Evolutionary conservation across 345 rosid species (phyloP).

Genomic region (Fremontodendron californicum): DNA sequence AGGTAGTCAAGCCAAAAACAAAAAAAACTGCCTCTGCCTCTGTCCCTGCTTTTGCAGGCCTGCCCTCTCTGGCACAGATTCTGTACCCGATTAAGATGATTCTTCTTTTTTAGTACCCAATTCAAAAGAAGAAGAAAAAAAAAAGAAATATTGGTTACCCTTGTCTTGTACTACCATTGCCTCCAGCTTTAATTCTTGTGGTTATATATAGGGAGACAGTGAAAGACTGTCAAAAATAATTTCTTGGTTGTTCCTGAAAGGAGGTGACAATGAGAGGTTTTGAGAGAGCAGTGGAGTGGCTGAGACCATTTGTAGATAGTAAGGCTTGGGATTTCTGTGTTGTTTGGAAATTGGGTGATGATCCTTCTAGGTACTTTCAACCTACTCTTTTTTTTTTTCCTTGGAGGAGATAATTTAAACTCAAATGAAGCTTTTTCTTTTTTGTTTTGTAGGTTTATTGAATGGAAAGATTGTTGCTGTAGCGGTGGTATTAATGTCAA

Average conservation of each 20-base stretch:
- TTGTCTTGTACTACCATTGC: slow-evolving; percentile 11
- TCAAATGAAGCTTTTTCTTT: not conserved
- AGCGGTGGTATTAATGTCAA: slow-evolving; percentile 38
- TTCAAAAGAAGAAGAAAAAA: not conserved
- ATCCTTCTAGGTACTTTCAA: slow-evolving; percentile 56
- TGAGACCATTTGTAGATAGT: slow-evolving; percentile 64
- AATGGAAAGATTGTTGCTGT: slow-evolving; percentile 86
- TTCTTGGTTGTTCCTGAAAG: not conserved
- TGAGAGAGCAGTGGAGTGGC: slow-evolving; percentile 54
- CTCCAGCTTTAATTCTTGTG: no score
- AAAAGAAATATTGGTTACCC: not conserved
- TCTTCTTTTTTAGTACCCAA: not conserved
- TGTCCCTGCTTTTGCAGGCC: slow-evolving; percentile 8
- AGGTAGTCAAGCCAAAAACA: slow-evolving; percentile 18
- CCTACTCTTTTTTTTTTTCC: not conserved
- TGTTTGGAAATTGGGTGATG: slow-evolving; percentile 79
- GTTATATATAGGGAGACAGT: slow-evolving; percentile 1
- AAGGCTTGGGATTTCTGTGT: slow-evolving; percentile 76
- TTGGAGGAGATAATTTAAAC: not conserved
- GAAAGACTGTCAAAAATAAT: slow-evolving; percentile 4
- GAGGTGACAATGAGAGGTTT: slow-evolving; percentile 39
- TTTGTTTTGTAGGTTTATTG: slow-evolving; percentile 49
- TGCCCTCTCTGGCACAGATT: slow-evolving; percentile 29
- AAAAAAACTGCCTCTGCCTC: not conserved
- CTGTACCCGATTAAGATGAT: slow-evolving; percentile 16